Evolutionary conservation across 345 rosid genomes (phyloP).

Genomic region (Murraya paniculata): DNA sequence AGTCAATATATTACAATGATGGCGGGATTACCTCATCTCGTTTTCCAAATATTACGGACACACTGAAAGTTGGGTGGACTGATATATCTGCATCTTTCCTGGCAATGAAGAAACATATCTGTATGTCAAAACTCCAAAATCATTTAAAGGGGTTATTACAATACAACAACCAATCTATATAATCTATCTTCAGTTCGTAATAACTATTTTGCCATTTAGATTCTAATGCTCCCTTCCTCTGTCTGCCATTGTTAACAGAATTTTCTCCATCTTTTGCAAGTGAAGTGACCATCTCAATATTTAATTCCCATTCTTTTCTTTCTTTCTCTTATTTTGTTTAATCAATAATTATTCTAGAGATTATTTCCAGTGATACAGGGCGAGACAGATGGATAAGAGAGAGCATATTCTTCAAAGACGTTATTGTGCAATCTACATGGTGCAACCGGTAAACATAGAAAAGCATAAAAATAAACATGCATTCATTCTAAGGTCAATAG

Average conservation of each 20-base stretch:
- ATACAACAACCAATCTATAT: background rate
- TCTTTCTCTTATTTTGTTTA: background rate
- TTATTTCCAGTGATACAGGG: background rate
- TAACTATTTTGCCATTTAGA: background rate
- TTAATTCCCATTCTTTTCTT: background rate
- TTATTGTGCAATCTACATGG: background rate
- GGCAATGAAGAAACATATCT: slow-evolving; percentile 17
- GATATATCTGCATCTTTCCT: slow-evolving; percentile 93
- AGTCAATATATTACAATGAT: background rate
- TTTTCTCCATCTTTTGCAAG: background rate
- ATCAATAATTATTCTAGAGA: background rate
- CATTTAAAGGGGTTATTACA: background rate
- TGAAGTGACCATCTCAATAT: background rate
- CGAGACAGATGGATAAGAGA: background rate
- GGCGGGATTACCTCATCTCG: slow-evolving; percentile 67
- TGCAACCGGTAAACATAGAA: background rate
- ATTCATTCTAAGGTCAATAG: background rate
- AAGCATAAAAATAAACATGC: background rate
- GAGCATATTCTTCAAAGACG: background rate
- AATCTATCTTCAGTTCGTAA: background rate
- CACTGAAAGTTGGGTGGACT: slow-evolving; percentile 66
- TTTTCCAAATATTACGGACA: slow-evolving; percentile 86
- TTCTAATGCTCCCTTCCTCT: background rate
- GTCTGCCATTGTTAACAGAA: background rate
- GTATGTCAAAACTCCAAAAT: slow-evolving; percentile 1